Percentiles rank a stretch among this genome's conserved stretches.
phyloP scores from a whole-genome alignment of 2,329 filamentous ascomycete genomes.

The Xylariaceae sp. region DNA sequence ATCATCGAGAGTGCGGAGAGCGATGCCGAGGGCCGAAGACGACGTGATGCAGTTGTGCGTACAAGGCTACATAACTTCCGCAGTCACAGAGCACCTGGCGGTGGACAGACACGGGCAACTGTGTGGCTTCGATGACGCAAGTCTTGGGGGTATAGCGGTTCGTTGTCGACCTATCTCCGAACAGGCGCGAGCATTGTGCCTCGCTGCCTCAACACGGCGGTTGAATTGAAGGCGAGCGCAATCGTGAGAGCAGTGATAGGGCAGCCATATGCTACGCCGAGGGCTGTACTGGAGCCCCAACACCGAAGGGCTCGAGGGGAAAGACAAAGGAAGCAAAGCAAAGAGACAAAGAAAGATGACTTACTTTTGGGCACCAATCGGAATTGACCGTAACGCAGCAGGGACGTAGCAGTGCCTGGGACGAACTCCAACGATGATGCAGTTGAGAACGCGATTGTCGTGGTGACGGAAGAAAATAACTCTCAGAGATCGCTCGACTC shows the following conservation, averaged over 20 bases:
- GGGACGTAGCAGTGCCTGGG: conserved; percentile 25
- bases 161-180: conserved; percentile 23
- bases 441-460: conserved; percentile 13
- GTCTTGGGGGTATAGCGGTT: conserved; percentile 22
- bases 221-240: conserved; percentile 10
- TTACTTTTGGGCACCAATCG: conserved; percentile 51
- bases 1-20: not conserved
- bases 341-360: conserved; percentile 30
- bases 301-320: conserved; percentile 14
- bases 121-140: conserved; percentile 27
- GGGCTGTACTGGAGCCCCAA: conserved; percentile 19
- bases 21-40: not conserved
- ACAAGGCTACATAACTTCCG: not conserved
- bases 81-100: conserved; percentile 2
- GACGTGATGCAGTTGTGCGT: conserved; percentile 3
- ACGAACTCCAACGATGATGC: conserved; percentile 26
- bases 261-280: not conserved
- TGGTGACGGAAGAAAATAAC: conserved; percentile 22
- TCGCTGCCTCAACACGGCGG: conserved; percentile 7
- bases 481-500: conserved; percentile 25
- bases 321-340: conserved; percentile 16
- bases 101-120: conserved; percentile 11
- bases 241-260: not conserved
- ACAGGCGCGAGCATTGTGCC: conserved; percentile 13
- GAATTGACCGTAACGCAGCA: conserved; percentile 28